A percentile compares a stretch with the other conserved stretches of the same genome.
phyloP scores from a whole-genome alignment of 2,329 filamentous ascomycete genomes.

The Aureobasidium melanogenum region DNA sequence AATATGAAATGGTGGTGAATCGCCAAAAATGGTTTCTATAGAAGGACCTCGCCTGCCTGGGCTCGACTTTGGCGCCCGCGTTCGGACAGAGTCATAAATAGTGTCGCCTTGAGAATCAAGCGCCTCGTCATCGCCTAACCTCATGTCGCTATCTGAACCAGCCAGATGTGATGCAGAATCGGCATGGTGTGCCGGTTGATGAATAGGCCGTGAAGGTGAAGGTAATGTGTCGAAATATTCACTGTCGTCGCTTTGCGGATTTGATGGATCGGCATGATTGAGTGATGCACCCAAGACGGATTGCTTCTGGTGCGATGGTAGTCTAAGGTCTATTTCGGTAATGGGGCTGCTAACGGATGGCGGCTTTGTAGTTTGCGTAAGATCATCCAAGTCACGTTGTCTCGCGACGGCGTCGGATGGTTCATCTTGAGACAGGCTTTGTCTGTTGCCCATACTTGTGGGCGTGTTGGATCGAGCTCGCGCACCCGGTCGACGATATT shows the following conservation, averaged over 20 bases:
- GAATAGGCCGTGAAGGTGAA: neutral
- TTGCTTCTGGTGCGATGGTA: neutral
- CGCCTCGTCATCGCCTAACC: conserved; percentile 66
- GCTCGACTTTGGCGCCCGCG: conserved; percentile 57
- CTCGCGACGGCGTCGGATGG: conserved; percentile 24
- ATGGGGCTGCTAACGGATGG: conserved; percentile 1
- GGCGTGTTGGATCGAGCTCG: conserved; percentile 14
- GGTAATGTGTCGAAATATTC: conserved; percentile 31
- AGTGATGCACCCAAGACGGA: neutral
- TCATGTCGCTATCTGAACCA: conserved; percentile 60
- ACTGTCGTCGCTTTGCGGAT: conserved; percentile 30
- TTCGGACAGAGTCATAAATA: conserved; percentile 67
- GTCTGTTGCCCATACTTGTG: conserved; percentile 29
- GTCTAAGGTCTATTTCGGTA: conserved; percentile 7
- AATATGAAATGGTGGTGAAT: conserved; percentile 40
- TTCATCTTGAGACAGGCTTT: conserved; percentile 28
- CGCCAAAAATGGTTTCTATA: conserved; percentile 74
- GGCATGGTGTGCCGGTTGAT: conserved; percentile 26
- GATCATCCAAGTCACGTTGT: conserved; percentile 29
- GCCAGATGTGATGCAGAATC: conserved; percentile 53
- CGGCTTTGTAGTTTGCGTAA: conserved; percentile 2
- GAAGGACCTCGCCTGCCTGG: conserved; percentile 59
- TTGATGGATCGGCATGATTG: neutral
- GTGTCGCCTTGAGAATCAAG: conserved; percentile 72
- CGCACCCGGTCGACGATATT: conserved; percentile 21